phyloP scores from a whole-genome alignment of 306 rosid species.

The Quercus bicolor region DNA sequence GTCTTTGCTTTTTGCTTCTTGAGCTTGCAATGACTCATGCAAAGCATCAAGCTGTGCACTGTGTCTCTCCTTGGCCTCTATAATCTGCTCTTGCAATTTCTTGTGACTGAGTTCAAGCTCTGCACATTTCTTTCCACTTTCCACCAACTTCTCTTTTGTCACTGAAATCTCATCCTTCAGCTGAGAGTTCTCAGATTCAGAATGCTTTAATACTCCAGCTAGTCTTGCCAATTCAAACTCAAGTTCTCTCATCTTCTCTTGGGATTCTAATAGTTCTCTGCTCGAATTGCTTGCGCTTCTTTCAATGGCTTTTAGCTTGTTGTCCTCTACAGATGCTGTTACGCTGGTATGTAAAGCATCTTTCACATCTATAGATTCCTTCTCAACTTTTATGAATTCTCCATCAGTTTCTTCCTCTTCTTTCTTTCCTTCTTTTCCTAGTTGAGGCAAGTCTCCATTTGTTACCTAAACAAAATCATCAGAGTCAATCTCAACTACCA shows the following conservation, averaged over 20 bases:
- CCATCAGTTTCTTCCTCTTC: conserved; percentile 94
- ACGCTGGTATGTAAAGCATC: conserved; percentile 29
- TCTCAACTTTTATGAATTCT: conserved; percentile 93
- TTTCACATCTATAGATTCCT: conserved; percentile 54
- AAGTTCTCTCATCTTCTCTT: conserved; percentile 78
- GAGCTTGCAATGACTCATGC: conserved; percentile 67
- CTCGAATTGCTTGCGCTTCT: conserved; percentile 54
- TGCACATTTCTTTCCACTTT: conserved; percentile 53
- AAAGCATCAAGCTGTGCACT: conserved; percentile 50
- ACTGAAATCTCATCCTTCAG: conserved; percentile 62
- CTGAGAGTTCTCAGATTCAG: conserved; percentile 68
- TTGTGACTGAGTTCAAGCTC: conserved; percentile 58
- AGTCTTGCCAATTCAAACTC: conserved; percentile 60
- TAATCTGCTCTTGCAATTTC: conserved; percentile 60
- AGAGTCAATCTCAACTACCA: not conserved
- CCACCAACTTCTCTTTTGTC: conserved; percentile 63
- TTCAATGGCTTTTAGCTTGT: conserved; percentile 35
- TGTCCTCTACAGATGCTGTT: conserved; percentile 26
- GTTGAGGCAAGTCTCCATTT: conserved; percentile 43
- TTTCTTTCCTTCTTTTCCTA: conserved; percentile 46
- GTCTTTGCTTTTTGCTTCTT: conserved; percentile 68
- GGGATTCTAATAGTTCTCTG: conserved; percentile 79
- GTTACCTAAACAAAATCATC: conserved; percentile 38
- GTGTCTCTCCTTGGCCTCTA: conserved; percentile 64
- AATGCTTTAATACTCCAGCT: conserved; percentile 57